These are phyloP conservation scores for Rhypophila decipiens DNA, from an alignment of 495 filamentous ascomycete species.

Conservation along the genomic window DNA sequence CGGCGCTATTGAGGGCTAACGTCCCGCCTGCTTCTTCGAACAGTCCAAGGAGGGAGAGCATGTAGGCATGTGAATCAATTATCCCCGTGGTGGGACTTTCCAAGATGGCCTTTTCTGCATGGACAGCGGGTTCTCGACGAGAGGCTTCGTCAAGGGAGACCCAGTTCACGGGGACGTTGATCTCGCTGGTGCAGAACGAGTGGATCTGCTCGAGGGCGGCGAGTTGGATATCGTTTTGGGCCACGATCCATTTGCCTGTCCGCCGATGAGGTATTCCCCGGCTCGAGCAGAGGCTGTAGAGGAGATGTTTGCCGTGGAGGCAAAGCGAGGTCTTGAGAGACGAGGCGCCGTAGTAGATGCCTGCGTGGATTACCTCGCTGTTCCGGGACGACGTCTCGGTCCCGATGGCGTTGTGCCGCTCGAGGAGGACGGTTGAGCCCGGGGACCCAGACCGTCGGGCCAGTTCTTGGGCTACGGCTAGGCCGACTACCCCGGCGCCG, in stretches of 20 bases:
- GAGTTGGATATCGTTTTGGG: conserved; percentile 67
- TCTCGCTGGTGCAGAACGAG: conserved; percentile 50
- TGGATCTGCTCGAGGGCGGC: conserved; percentile 60
- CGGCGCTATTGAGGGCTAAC: conserved; percentile 56
- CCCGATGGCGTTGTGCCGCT: conserved; percentile 69
- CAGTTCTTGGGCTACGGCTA: conserved; percentile 77
- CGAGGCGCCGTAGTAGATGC: conserved; percentile 77
- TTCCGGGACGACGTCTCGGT: conserved; percentile 91
- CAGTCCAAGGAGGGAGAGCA: conserved; percentile 67
- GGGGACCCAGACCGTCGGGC: conserved; percentile 44
- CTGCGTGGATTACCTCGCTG: conserved; percentile 95
- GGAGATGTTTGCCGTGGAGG: conserved; percentile 62
- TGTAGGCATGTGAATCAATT: conserved; percentile 77
- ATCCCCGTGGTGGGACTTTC: conserved; percentile 85
- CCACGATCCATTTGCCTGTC: conserved; percentile 91
- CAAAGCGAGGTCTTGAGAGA: conserved; percentile 83
- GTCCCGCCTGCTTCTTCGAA: conserved; percentile 76
- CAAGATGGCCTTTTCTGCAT: conserved; percentile 66
- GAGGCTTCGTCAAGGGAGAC: conserved; percentile 54
- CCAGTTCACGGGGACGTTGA: conserved; percentile 70
- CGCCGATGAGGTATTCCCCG: conserved; percentile 63
- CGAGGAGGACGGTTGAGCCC: conserved; percentile 68
- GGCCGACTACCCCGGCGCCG: conserved; percentile 84
- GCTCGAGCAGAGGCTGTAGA: conserved; percentile 71
- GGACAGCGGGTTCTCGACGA: conserved; percentile 64